Evolutionary conservation across 139 green algal genomes (phyloP), one percentile per base, ranked within the genome.

Genomic region (Trebouxia sp.): DNA sequence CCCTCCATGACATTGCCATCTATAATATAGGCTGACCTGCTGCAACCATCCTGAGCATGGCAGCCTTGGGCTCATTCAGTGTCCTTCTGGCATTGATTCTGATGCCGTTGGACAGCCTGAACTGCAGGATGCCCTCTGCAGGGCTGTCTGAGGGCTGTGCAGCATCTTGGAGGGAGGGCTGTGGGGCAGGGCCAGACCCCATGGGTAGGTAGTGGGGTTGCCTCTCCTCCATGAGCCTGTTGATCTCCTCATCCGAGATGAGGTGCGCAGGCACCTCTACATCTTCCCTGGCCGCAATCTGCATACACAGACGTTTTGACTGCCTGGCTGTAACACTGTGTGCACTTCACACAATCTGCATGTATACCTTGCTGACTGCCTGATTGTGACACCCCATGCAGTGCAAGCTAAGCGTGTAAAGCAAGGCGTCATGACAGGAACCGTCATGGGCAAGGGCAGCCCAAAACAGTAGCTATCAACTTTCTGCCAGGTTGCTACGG

Each of bases 21-120:
- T n/a, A n/a, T n/a, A n/a, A n/a, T 22, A 10, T 14, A 12, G 30
- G 15, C 17, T 95, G 96, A 50, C 97, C 97, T 5, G 91, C 84
- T 14, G 91, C 89, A 14, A 97, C 92, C 38, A 98, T 75, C 28
- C 97, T 90, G 78, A 99, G 83, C 85, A 97, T 90, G 4, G 91
- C 94, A 17, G 83, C 88, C n/a, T 89, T 88, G 2, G 94, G 96
- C 89, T 99, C 97, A 80, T 98, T 98, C 84, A 96, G 88, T 3
- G 87, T 92, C 41, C 45, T 70, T 14, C 91, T 83, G 88, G 97
- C 98, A 89, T 99, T 99, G 75, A 99, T 56, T 11, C 78, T 43
- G 37, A 99, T 92, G 67, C 97, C 97, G 87, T 99, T 99, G 78
- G 84, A 93, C 48, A 99, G 90, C 3, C 88, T 86, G 12, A 92